A percentile compares a stretch with the other conserved stretches of the same genome.
Conservation (phyloP, 2,329 filamentous ascomycete species). For the Claviceps sp. region DNA sequence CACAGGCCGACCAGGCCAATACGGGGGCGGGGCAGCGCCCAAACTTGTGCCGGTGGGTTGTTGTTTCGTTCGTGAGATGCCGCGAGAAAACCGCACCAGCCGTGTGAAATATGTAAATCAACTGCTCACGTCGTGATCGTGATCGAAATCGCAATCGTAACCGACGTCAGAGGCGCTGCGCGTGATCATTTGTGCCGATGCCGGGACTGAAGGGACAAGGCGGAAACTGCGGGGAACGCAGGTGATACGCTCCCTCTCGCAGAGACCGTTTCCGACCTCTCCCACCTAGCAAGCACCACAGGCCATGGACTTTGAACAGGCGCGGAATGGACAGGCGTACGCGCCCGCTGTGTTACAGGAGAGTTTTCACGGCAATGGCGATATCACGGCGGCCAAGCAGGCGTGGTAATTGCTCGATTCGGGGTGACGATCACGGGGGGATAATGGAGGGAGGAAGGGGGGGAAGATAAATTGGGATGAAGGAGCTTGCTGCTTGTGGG, state of each 20-base stretch:
- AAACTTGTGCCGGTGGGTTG: neutral
- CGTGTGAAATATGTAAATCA: neutral
- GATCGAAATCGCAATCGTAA: neutral
- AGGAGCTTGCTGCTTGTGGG: neutral
- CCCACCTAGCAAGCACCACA: constrained; percentile 39
- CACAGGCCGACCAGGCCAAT: constrained; percentile 5
- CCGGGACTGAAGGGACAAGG: constrained; percentile 11
- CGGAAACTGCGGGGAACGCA: constrained; percentile 43
- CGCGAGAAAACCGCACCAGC: neutral
- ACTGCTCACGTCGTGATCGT: no score
- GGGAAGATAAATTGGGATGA: neutral
- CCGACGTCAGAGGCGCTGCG: neutral
- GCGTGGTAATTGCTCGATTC: neutral
- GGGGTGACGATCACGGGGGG: neutral
- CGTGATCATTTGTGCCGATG: constrained; percentile 5
- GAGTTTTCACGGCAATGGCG: neutral
- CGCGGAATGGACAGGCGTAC: constrained; percentile 7
- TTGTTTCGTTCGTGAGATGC: neutral
- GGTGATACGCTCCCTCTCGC: constrained; percentile 33
- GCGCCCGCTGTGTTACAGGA: constrained; percentile 2
- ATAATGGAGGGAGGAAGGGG: neutral
- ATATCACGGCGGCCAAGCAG: neutral
- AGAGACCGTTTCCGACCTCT: constrained; percentile 38
- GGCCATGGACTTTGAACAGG: constrained; percentile 37
- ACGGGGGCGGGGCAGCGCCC: neutral